These are phyloP conservation scores for Metschnikowia kunwiensis DNA, from an alignment of 805 yeast species.

Conservation along the genomic window DNA sequence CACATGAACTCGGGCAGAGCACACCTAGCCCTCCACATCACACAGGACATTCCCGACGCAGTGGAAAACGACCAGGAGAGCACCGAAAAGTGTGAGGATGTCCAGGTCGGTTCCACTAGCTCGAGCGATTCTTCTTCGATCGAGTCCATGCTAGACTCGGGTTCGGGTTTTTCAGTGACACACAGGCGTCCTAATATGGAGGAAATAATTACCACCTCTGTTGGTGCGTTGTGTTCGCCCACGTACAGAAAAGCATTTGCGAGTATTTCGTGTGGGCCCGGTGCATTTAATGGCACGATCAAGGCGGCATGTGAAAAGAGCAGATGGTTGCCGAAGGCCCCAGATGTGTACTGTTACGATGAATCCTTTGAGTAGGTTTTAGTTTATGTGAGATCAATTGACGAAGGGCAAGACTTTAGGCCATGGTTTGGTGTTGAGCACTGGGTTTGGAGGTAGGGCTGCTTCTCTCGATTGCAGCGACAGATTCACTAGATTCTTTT, in stretches of 20 bases:
- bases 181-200: slow-evolving; percentile 22
- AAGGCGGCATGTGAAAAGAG: slow-evolving; percentile 29
- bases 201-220: slow-evolving; percentile 18
- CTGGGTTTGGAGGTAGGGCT: too few species aligned
- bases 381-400: not conserved
- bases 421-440: too few species aligned
- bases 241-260: slow-evolving; percentile 31
- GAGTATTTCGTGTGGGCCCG: slow-evolving; percentile 42
- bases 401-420: too few species aligned
- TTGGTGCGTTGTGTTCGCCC: slow-evolving; percentile 12
- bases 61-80: slow-evolving; percentile 6
- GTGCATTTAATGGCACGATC: slow-evolving; percentile 27
- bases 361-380: slow-evolving; percentile 25
- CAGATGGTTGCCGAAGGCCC: slow-evolving; percentile 27
- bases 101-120: slow-evolving; percentile 4
- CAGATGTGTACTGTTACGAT: slow-evolving; percentile 42
- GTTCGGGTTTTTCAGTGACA: slow-evolving; percentile 7
- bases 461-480: too few species aligned
- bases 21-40: slow-evolving; percentile 27
- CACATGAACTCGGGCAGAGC: slow-evolving; percentile 23
- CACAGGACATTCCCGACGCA: slow-evolving; percentile 20
- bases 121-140: not conserved
- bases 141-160: not conserved
- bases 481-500: too few species aligned
- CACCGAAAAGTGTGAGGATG: slow-evolving; percentile 4